Conservation (phyloP, 2,329 filamentous ascomycete genomes). For the Clonostachys byssicola region DNA sequence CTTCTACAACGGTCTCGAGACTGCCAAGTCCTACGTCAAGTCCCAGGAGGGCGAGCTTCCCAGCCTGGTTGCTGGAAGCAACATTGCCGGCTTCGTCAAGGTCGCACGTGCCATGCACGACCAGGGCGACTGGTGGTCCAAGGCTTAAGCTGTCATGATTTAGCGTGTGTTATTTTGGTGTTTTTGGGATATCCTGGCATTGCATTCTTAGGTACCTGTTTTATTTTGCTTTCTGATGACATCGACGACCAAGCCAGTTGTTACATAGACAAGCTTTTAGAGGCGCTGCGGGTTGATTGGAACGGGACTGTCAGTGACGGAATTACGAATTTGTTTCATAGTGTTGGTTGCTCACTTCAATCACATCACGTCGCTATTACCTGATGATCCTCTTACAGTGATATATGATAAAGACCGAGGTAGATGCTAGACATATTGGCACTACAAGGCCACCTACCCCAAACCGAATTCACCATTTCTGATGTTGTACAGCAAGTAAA, state of each 20-base stretch:
- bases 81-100: slow-evolving; percentile 98
- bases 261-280: no score
- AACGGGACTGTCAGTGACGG: no score
- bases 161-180: background rate
- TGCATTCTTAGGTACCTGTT: background rate
- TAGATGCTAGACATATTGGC: no score
- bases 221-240: background rate
- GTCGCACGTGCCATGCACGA: slow-evolving; percentile 91
- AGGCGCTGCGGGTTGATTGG: no score
- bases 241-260: no score
- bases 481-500: no score
- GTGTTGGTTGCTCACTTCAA: background rate
- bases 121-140: slow-evolving; percentile 86
- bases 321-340: background rate
- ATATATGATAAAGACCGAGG: no score
- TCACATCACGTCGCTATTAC: background rate
- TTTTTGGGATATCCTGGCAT: background rate
- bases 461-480: no score
- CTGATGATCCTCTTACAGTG: background rate
- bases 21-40: slow-evolving; percentile 83
- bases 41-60: slow-evolving; percentile 79
- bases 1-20: slow-evolving; percentile 85
- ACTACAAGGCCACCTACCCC: no score
- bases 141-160: background rate
- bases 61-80: slow-evolving; percentile 86